Evolutionary conservation across 1,284 basidiomycete species (phyloP), one percentile per base, ranked within the genome.

Genomic region (Fomitopsis palustris): DNA sequence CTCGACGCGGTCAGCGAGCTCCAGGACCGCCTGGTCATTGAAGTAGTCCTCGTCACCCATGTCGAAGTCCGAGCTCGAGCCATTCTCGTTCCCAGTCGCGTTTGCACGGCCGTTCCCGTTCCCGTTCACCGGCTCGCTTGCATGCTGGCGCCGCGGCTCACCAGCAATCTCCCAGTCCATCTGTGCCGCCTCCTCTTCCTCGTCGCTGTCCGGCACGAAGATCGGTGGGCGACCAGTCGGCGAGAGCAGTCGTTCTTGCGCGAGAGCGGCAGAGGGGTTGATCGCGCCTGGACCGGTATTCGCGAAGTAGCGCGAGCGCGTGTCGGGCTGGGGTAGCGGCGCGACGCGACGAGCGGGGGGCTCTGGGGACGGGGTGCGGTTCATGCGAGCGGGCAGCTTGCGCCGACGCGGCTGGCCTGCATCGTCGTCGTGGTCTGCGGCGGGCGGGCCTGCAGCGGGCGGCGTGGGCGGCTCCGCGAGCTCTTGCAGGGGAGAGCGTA

Each of bases 331-430:
- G 37, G 47, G 3, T 56, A 53, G 5, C n/a, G n/a, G n/a, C n/a
- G n/a, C n/a, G n/a, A n/a, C n/a, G n/a, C n/a, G n/a, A 12, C 62
- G 70, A 16, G 69, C 62, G 29, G 66, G 69, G 2, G 70, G 67
- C 4, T 64, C 62, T 1, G 67, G 66, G 8, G 67, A 67, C 23
- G 70, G 71, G 7, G 65, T 71, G 38, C 65, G 65, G 10, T 58
- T 56, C 2, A 54, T 53, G 35, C 67, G 65, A 14, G 33, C 56
- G 38, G 71, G 71, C 5, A 67, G 59, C 43, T 71, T 71, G 3
- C 78, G 74, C 17, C 77, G 70, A n/a, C 78, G 76, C 4, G 77
- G 77, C 61, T 78, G 77, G 41, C 77, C 76, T 49, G 77, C 75
- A 59, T 81, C 75, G 62, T 83, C 81, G 52, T 65, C 65, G 61